These are phyloP conservation scores for Clitopilus passeckerianus DNA, from an alignment of 768 basidiomycete species.

Conservation along the genomic window DNA sequence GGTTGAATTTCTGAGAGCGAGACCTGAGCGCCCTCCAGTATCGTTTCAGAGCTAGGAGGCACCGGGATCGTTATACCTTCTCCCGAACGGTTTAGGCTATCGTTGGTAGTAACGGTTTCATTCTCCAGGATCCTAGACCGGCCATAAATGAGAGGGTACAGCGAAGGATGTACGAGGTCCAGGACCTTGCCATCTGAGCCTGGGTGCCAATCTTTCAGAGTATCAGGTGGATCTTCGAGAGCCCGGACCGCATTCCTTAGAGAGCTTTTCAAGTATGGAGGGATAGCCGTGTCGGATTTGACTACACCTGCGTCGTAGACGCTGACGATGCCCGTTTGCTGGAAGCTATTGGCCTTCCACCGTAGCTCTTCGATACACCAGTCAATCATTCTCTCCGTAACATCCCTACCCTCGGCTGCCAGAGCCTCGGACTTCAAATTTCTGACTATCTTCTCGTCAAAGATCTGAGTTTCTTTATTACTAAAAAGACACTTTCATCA, in stretches of 20 bases:
- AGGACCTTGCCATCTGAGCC: slow-evolving; percentile 32
- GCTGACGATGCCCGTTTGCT: slow-evolving; percentile 11
- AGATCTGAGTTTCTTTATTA: too few species aligned
- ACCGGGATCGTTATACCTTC: slow-evolving; percentile 7
- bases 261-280: slow-evolving; percentile 7
- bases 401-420: slow-evolving; percentile 1
- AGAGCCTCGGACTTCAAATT: slow-evolving; percentile 12
- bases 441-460: slow-evolving; percentile 10
- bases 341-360: slow-evolving; percentile 12
- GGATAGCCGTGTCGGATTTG: slow-evolving; percentile 23
- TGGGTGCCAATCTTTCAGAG: slow-evolving; percentile 35
- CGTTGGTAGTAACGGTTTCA: slow-evolving; percentile 5
- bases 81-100: slow-evolving; percentile 9
- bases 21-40: not conserved
- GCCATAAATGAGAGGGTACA: slow-evolving; percentile 27
- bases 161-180: slow-evolving; percentile 35
- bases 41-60: not conserved
- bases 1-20: not conserved
- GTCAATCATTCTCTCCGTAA: slow-evolving; percentile 14
- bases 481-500: too few species aligned
- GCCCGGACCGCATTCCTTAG: slow-evolving; percentile 11
- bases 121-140: slow-evolving; percentile 12
- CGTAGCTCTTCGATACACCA: slow-evolving; percentile 19
- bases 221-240: slow-evolving; percentile 27
- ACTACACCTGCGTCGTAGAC: slow-evolving; percentile 16